A percentile compares a stretch with the other conserved stretches of the same genome.
Evolutionary conservation across 2,329 filamentous ascomycete genomes (phyloP).

Genomic region (Sclerotinia nivalis): DNA sequence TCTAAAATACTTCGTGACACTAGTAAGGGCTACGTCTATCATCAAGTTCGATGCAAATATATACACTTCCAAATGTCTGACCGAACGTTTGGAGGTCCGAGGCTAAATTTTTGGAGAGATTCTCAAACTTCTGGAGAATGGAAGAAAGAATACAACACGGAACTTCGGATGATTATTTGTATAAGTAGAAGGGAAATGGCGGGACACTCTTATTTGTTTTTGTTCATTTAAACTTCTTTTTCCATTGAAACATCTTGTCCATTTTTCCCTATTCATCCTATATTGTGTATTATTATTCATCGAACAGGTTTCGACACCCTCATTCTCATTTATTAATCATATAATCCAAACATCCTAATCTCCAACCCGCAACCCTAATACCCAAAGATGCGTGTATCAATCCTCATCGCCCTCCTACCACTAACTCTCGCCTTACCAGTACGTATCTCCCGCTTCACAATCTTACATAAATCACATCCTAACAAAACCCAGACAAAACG

Average conservation of each 20-base stretch:
- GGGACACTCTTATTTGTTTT: not conserved
- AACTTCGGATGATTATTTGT: not conserved
- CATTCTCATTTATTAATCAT: not conserved
- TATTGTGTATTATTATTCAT: not conserved
- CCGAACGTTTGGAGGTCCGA: not conserved
- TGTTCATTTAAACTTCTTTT: not conserved
- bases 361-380: not conserved
- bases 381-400: conserved; percentile 10
- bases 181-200: not conserved
- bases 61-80: not conserved
- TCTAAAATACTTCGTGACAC: too few relatives aligned
- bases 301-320: not conserved
- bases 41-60: not conserved
- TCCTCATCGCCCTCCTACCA: conserved; percentile 1
- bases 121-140: not conserved
- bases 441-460: not conserved
- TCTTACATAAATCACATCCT: not conserved
- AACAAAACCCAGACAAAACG: not conserved
- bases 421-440: conserved; percentile 4
- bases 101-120: not conserved
- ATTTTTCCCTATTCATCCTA: not conserved
- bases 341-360: not conserved
- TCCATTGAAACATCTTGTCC: not conserved
- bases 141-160: not conserved
- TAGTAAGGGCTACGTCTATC: not conserved